A percentile compares a stretch with the other conserved stretches of the same genome.
Conservation (phyloP, 1,284 basidiomycete genomes). For the Fomes fomentarius region DNA sequence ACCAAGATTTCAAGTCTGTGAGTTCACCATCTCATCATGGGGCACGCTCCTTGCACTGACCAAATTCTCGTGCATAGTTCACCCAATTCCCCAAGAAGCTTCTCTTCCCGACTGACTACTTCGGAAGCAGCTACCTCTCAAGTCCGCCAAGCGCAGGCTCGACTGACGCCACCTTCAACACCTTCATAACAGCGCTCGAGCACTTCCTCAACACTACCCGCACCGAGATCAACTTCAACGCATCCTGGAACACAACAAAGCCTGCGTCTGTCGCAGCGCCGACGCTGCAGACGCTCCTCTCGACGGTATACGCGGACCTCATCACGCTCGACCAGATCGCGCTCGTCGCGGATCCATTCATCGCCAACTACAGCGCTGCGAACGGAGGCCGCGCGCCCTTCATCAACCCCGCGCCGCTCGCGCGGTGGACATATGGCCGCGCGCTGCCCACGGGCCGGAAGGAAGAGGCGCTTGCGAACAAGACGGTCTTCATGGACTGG, state of each 20-base stretch:
- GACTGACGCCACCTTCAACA: constrained; percentile 34
- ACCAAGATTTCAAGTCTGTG: constrained; percentile 33
- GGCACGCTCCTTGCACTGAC: too few species aligned
- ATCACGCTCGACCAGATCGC: constrained; percentile 42
- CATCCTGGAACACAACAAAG: constrained; percentile 36
- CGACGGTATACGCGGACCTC: constrained; percentile 38
- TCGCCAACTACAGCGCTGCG: constrained; percentile 38
- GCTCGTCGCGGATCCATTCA: constrained; percentile 41
- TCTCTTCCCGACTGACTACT: constrained; percentile 38
- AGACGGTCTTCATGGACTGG: constrained; percentile 41
- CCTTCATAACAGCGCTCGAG: constrained; percentile 32
- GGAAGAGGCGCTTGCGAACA: constrained; percentile 30
- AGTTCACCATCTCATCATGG: background rate
- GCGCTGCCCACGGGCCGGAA: constrained; percentile 29
- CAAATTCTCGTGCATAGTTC: constrained; percentile 24
- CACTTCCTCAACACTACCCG: constrained; percentile 17
- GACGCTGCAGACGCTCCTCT: constrained; percentile 32
- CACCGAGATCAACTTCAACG: constrained; percentile 36
- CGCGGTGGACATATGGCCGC: constrained; percentile 40
- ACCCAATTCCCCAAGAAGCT: constrained; percentile 38
- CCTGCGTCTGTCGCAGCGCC: constrained; percentile 31
- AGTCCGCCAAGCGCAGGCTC: constrained; percentile 32
- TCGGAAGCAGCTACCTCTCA: constrained; percentile 32
- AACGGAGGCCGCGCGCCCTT: constrained; percentile 42
- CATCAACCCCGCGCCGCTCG: constrained; percentile 40